Evolutionary conservation across 1,284 basidiomycete species (phyloP), one percentile per base, ranked within the genome.

Genomic region (Marasmius sp.): DNA sequence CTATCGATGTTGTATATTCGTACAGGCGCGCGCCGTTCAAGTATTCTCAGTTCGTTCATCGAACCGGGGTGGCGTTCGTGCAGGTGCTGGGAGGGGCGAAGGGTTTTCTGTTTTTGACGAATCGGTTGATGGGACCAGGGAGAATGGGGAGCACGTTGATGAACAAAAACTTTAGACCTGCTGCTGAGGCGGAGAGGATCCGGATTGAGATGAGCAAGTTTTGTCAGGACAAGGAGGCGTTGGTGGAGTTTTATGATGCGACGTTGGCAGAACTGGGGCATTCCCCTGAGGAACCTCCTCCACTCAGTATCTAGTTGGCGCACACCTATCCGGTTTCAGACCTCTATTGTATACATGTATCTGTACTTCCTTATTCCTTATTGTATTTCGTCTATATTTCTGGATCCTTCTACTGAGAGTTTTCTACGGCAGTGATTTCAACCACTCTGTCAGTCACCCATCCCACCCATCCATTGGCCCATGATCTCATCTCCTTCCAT

Each of bases 31-130:
- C 83, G 37, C 82, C 87, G 0, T 95, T 89, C 76, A 84, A 84
- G 62, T 85, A 94, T 73, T 92, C 93, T 8, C 95, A 97, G 71
- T 97, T 93, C 73, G 91, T 95, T 33, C 95, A 97, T 71, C 86
- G 89, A 49, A 87, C 91, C 1, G 95, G 95, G 1, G 85, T 92
- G 12, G 93, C 92, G 4, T 92, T 97, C 67, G 87, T 94, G 14
- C 93, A 96, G 71, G 89, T 95, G 58, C 69, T 94, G n/a, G 92
- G 91, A 1, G 90, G 87, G 0, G 73, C 81, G 12, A 80, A 88
- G 59, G 94, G 94, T 0, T 95, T 95, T 75, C 76, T 94, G 61
- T 96, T 94, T 81, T 78, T 94, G 64, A 94, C 92, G 62, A 97
- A 97, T 72, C 81, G 94, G 39, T 79, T 96, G 59, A 86, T 92